phyloP scores from a whole-genome alignment of 257 asterid species.

The Nicotiana paniculata region DNA sequence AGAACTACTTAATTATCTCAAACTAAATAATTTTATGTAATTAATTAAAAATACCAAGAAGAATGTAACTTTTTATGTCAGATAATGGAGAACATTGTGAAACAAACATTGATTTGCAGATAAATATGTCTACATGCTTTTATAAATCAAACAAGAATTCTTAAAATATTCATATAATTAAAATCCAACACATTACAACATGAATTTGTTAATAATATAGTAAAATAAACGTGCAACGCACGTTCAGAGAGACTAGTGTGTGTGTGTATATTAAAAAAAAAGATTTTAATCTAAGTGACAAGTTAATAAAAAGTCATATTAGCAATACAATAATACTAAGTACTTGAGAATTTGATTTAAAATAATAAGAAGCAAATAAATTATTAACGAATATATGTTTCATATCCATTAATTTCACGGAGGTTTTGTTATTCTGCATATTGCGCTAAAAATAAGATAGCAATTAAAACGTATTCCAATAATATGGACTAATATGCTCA shows the following conservation, averaged over 20 bases:
- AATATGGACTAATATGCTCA: too few relatives aligned
- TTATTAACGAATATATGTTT: too few relatives aligned
- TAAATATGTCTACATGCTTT: not conserved
- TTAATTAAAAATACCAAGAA: not conserved
- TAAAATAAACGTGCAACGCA: not conserved
- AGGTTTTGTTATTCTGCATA: too few relatives aligned
- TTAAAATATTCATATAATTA: not conserved
- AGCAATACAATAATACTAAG: too few relatives aligned
- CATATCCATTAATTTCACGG: too few relatives aligned
- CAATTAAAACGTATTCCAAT: too few relatives aligned
- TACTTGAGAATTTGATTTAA: too few relatives aligned
- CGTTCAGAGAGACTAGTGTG: not conserved
- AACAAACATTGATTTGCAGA: not conserved
- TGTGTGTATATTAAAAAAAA: too few relatives aligned
- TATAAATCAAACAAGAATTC: not conserved
- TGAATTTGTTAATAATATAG: not conserved
- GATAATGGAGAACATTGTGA: not conserved
- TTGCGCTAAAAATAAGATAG: too few relatives aligned
- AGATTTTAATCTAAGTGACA: too few relatives aligned
- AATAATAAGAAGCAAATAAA: too few relatives aligned
- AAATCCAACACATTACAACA: not conserved
- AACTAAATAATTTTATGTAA: not conserved
- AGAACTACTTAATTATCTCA: not conserved
- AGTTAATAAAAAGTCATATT: too few relatives aligned
- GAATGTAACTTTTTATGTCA: not conserved